A percentile compares a stretch with the other conserved stretches of the same genome.
Conservation (phyloP, 306 rosid species). For the Alnus rubra region DNA sequence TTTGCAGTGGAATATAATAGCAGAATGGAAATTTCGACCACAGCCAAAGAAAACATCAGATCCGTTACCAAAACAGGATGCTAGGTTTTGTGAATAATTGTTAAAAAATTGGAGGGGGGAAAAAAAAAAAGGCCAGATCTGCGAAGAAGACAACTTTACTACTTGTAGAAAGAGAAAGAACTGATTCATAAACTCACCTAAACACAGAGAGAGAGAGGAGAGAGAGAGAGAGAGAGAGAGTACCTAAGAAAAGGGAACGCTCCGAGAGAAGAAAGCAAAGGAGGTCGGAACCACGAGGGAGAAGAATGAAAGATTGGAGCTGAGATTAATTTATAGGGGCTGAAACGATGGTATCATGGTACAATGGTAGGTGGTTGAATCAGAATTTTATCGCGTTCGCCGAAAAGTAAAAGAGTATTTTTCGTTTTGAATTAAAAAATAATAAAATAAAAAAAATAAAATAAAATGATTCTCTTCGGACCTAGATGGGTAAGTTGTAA, state of each 20-base stretch:
- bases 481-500: too few species aligned
- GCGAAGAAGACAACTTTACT: neutral
- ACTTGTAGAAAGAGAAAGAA: too few species aligned
- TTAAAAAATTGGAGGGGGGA: neutral
- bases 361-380: too few species aligned
- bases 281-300: conserved; percentile 39
- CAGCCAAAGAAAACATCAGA: conserved; percentile 10
- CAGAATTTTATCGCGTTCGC: too few species aligned
- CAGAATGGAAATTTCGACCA: neutral
- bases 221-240: conserved; percentile 8
- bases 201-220: neutral
- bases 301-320: neutral
- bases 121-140: conserved; percentile 27
- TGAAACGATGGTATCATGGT: neutral
- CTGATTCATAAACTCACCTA: too few species aligned
- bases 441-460: too few species aligned
- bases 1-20: neutral
- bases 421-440: too few species aligned
- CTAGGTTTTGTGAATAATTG: neutral
- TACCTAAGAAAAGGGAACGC: conserved; percentile 30
- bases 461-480: too few species aligned
- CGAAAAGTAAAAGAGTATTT: too few species aligned
- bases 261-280: conserved; percentile 17
- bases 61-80: conserved; percentile 21
- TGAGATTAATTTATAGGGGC: conserved; percentile 28